These are phyloP conservation scores for Oryza glaberrima DNA, from an alignment of 176 grass and related monocot species.

Conservation along the genomic window DNA sequence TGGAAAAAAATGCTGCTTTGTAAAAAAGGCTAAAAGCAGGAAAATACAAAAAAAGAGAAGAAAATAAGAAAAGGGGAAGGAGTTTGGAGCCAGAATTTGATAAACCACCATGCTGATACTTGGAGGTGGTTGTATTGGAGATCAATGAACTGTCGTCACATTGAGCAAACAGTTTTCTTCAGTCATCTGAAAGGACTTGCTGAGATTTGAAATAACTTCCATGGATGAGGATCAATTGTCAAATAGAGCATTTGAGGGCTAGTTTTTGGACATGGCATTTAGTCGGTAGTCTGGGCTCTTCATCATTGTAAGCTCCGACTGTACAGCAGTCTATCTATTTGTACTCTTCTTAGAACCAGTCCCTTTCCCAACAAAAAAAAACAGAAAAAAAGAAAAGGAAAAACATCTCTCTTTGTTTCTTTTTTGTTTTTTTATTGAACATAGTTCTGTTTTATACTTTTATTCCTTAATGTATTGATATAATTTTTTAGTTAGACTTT, in stretches of 20 bases:
- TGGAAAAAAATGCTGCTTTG: conserved; percentile 36
- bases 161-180: conserved; percentile 21
- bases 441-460: not conserved
- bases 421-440: not conserved
- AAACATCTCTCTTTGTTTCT: not conserved
- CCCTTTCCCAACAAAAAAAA: conserved; percentile 33
- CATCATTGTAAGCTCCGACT: conserved; percentile 41
- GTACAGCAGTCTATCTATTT: conserved; percentile 49
- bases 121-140: not conserved
- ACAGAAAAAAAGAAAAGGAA: not conserved
- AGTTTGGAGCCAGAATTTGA: not conserved
- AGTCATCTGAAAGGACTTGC: conserved; percentile 13
- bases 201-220: conserved; percentile 23
- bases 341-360: conserved; percentile 38
- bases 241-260: conserved; percentile 16
- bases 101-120: conserved; percentile 11
- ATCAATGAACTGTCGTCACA: conserved; percentile 18
- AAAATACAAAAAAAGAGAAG: conserved; percentile 20
- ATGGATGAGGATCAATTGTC: conserved; percentile 24
- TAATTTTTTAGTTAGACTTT: conserved; percentile 31
- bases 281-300: not conserved
- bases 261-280: conserved; percentile 24
- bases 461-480: conserved; percentile 39
- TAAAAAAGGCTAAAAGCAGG: conserved; percentile 32
- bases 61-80: conserved; percentile 20